These are phyloP conservation scores for Lecanicillium sp. DNA, from an alignment of 2,329 filamentous ascomycete genomes.

Conservation along the genomic window DNA sequence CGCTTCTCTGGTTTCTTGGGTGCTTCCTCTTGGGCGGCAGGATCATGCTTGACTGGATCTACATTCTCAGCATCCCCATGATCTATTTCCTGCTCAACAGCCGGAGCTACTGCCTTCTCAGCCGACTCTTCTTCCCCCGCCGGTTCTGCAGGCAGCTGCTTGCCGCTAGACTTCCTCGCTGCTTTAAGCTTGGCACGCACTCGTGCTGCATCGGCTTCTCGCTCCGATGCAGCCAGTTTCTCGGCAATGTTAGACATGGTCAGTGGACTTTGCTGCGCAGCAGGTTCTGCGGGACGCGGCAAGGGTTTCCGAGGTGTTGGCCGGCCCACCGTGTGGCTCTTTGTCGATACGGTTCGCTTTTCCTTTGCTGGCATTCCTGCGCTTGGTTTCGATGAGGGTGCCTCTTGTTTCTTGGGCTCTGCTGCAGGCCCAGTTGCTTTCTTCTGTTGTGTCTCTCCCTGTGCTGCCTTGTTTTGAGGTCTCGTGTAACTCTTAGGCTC, in stretches of 20 bases:
- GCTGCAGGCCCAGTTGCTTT: not conserved
- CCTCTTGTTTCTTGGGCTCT: not conserved
- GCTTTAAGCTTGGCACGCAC: constrained; percentile 55
- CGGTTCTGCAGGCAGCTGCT: not conserved
- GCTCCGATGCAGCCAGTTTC: constrained; percentile 55
- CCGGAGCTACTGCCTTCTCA: constrained; percentile 4
- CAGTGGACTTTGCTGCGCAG: constrained; percentile 45
- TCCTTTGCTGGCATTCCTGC: not conserved
- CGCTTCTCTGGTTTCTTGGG: constrained; percentile 28
- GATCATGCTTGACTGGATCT: constrained; percentile 28
- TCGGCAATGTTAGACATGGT: constrained; percentile 55
- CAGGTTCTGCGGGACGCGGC: constrained; percentile 21
- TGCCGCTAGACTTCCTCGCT: constrained; percentile 20
- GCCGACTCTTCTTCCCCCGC: constrained; percentile 3
- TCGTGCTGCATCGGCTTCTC: constrained; percentile 54
- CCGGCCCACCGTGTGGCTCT: constrained; percentile 6
- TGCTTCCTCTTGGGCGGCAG: constrained; percentile 10
- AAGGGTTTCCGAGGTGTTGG: constrained; percentile 21
- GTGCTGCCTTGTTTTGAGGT: not conserved
- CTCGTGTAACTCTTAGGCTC: not conserved
- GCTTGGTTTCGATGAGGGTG: not conserved
- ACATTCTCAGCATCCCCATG: constrained; percentile 15
- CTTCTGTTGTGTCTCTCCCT: constrained; percentile 2
- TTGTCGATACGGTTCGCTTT: not conserved
- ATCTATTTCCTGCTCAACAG: constrained; percentile 6